Base-by-base conservation (phyloP, 805 yeast genomes). In the Kodamaea laetipori region DNA sequence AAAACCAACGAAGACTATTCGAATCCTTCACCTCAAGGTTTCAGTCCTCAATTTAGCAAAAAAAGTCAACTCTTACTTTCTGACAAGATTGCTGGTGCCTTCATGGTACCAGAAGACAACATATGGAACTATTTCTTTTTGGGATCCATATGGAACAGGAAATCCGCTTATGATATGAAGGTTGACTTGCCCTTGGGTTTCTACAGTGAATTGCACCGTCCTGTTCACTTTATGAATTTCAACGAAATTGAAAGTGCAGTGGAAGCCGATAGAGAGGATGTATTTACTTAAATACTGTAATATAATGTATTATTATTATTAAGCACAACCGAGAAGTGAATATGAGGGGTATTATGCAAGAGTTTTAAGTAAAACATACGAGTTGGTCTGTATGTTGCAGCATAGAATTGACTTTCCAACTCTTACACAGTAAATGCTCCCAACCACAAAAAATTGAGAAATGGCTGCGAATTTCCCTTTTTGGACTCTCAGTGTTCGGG, bases 71-170 rank as follows among this genome's bases (percentile, higher is more conserved):
- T 92, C 46, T 66, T 89, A 17, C 62, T 94, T 15, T 81, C 96
- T 0, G 92, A 82, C 48, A 72, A 82, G 45, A 74, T 88, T 37
- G 74, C 77, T 60, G 99, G 99, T 4, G 83, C 81, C 50, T 90
- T 88, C 63, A 60, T 88, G 63, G 95, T 89, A 1, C 99, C 99
- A 1, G 82, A 80, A 16, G 83, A 84, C 24, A 82, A 80, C 45
- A 60, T 89, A 23, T 94, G 99, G 99, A 94, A 94, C 61, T 89
- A 84, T 59, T 76, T 95, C 2, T 92, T 94, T 55, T 76, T 88
- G 67, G 94, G 97, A 1, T 83, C 94, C 1, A 78, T 86, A 6
- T 94, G 94, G 85, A 81, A 77, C 53, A 68, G 80, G 4, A 75
- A 76, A n/a, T 61, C 78, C 36, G 71, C 68, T 5, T 88, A 76